phyloP scores from a whole-genome alignment of 257 asterid species.

The Solanum virginianum region DNA sequence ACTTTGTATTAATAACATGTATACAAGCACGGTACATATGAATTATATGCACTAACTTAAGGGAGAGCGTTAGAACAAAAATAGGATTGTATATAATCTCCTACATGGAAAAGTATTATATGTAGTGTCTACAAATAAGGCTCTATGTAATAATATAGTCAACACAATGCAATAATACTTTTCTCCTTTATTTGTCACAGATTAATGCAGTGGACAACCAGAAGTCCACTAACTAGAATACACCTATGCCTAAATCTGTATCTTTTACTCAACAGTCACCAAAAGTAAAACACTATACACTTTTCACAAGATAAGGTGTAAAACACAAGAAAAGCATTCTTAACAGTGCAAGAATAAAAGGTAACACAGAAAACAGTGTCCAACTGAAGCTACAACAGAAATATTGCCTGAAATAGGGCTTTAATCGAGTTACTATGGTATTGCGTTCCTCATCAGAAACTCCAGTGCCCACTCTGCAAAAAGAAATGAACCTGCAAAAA shows the following conservation, averaged over 20 bases:
- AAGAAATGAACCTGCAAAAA: slow-evolving; percentile 85
- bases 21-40: neutral
- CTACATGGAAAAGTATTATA: neutral
- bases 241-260: neutral
- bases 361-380: neutral
- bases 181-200: neutral
- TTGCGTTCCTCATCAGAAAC: slow-evolving; percentile 92
- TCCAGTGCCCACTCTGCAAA: slow-evolving; percentile 98
- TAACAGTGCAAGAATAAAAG: neutral
- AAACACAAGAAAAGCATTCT: neutral
- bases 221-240: neutral
- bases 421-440: slow-evolving; percentile 61
- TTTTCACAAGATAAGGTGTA: neutral
- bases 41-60: neutral
- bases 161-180: neutral
- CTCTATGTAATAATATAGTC: neutral
- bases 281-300: neutral
- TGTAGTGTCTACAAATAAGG: neutral
- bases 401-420: slow-evolving; percentile 70
- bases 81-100: neutral
- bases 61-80: neutral
- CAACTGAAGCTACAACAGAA: neutral
- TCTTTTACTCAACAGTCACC: neutral
- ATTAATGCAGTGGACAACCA: neutral
- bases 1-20: neutral